Evolutionary conservation across 495 filamentous ascomycete species (phyloP), one percentile per base, ranked within the genome.

Genomic region (Polyplosphaeria fusca): DNA sequence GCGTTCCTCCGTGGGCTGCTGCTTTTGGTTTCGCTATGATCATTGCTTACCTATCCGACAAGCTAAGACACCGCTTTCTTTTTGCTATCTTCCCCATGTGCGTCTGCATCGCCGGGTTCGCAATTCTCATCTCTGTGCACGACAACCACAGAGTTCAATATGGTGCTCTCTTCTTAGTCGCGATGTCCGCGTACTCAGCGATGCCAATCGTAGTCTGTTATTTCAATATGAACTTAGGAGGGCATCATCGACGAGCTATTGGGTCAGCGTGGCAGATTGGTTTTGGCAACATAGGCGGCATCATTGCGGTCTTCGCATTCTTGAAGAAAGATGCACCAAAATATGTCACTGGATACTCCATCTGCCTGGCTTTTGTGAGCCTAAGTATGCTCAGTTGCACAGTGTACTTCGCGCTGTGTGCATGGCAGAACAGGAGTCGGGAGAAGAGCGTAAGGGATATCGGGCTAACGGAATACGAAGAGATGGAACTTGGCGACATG

Each of bases 201-300:
- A 87, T 92, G 82, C 90, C 89, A 0, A 81, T 95, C 11, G 79
- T 88, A 32, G 82, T 94, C 0, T 96, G 90, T 68, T 98, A 91
- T 90, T 96, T 90, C 71, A 86, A 86, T 58, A 95, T 95, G 82
- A 96, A 95, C 60, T 73, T 95, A 14, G 87, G 87, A 1, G 90
- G 91, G 2, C 92, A 98, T 68, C 87, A 90, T 51, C 79, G 90
- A 1, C 80, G 91, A 14, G 77, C 86, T 37, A 83, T 98, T 2
- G 93, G 91, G 5, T 82, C 83, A 3, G 93, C 88, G 5, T 96
- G 86, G 86, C 91, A 95, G 68, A 75, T 96, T 39, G 90, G 87
- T 0, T 94, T 94, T 60, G 92, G 92, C n/a, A 96, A 96, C 62
- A 86, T 91, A 57, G 91, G 90, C 32, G 93, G 92, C 13, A 94